A percentile compares a stretch with the other conserved stretches of the same genome.
Evolutionary conservation across 768 basidiomycete genomes (phyloP).

Genomic region (Cystobasidium ongulense): DNA sequence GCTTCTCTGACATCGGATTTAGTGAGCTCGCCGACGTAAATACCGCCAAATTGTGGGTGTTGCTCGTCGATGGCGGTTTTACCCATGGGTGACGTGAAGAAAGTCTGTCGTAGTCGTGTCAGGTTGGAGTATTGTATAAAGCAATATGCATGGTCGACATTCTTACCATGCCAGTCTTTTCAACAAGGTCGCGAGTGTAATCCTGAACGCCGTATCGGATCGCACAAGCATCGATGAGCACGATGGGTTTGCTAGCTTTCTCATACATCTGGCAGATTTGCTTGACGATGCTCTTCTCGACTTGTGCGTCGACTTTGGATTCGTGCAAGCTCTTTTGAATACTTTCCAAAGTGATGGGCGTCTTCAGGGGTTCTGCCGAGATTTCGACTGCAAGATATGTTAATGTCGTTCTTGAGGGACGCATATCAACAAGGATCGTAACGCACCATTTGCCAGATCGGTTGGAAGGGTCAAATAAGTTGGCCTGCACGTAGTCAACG

Average conservation of each 20-base stretch:
- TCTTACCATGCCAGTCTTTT: slow-evolving; percentile 54
- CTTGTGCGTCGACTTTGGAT: slow-evolving; percentile 31
- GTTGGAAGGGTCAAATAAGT: slow-evolving; percentile 81
- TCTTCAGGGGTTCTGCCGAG: slow-evolving; percentile 57
- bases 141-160: neutral
- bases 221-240: slow-evolving; percentile 71
- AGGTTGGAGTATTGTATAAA: neutral
- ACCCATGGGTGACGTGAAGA: slow-evolving; percentile 49
- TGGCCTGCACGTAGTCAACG: slow-evolving; percentile 59
- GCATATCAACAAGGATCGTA: neutral
- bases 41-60: slow-evolving; percentile 68
- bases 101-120: slow-evolving; percentile 2
- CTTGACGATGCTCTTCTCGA: slow-evolving; percentile 63
- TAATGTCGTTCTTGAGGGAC: neutral
- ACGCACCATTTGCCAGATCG: slow-evolving; percentile 54
- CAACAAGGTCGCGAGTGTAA: slow-evolving; percentile 58
- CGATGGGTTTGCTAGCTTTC: slow-evolving; percentile 56
- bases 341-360: slow-evolving; percentile 46
- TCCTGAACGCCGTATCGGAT: slow-evolving; percentile 61
- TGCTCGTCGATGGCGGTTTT: slow-evolving; percentile 67
- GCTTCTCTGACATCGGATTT: slow-evolving; percentile 60
- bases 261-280: slow-evolving; percentile 62
- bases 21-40: slow-evolving; percentile 63
- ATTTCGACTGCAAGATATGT: slow-evolving; percentile 49
- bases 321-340: slow-evolving; percentile 44